Base-by-base conservation (phyloP, 805 yeast genomes). In the Sugiyamaella valdiviana region DNA sequence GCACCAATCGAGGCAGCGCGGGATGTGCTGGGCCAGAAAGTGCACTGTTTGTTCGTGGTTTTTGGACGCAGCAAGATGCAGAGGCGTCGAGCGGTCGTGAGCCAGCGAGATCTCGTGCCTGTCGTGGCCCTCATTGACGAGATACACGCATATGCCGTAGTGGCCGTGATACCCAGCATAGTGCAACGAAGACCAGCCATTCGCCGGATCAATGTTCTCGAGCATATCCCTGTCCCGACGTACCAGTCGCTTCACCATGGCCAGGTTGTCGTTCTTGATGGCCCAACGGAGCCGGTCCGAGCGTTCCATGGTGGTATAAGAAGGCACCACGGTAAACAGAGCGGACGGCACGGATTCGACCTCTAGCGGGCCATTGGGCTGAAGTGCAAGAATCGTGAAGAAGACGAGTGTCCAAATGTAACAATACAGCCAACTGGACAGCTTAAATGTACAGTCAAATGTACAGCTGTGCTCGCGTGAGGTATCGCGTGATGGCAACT, bases 131-230 rank as follows among this genome's bases (percentile, higher is more conserved):
- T 72, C 63, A 26, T 74, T 73, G 15, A 82, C 71, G 42, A 83
- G 65, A 55, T 51, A 59, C 12, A 67, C 83, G 63, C 89, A 83
- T 12, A 85, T 73, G 47, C 83, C 74, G 57, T 81, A 82, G 52
- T 82, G 75, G 39, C 95, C 93, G 58, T 83, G 68, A 57, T 62
- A 83, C 3, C 91, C 80, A 0, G 95, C 89, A 63, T 86, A 85
- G 63, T 87, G 96, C 42, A 87, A 68, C 36, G 84, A 81, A 14
- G 85, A 74, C 95, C 95, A 87, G 1, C 96, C 96, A 59, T 82
- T 79, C 19, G 61, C 24, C 4, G 88, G 77, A 60, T 88, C 85
- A 20, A 80, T 70, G 60, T 85, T 83, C 51, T 80, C 81, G 53
- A 87, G 63, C 36, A 85, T 70, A 26, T 79, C 82, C 0, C 95